phyloP scores from a whole-genome alignment of 768 basidiomycete genomes.

The Lactarius deliciosus region DNA sequence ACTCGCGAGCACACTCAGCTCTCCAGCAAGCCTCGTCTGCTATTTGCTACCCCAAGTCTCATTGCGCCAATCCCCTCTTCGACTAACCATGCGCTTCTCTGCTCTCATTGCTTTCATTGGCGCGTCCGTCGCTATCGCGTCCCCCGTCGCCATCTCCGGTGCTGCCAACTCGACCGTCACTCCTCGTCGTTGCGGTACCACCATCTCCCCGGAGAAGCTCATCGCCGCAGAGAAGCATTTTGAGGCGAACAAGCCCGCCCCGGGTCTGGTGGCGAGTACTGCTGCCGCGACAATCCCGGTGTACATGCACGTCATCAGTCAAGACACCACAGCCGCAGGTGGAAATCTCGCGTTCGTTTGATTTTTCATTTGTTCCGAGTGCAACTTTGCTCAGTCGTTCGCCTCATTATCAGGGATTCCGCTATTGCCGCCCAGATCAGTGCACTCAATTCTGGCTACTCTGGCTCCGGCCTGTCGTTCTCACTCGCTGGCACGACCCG shows the following conservation, averaged over 20 bases:
- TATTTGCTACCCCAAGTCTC: background rate
- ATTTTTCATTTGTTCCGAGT: background rate
- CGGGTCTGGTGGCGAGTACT: conserved; percentile 17
- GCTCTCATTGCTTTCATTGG: conserved; percentile 36
- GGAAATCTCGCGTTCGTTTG: conserved; percentile 45
- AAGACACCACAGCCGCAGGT: conserved; percentile 40
- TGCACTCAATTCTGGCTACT: conserved; percentile 45
- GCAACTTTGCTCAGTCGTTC: background rate
- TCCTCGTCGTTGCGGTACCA: conserved; percentile 6
- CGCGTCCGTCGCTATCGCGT: conserved; percentile 34
- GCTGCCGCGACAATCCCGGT: conserved; percentile 37
- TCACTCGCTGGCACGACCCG: conserved; percentile 44
- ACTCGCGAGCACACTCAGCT: background rate
- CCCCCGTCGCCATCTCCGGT: conserved; percentile 27
- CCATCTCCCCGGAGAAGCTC: conserved; percentile 39
- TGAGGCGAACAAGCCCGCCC: conserved; percentile 38
- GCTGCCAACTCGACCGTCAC: conserved; percentile 26
- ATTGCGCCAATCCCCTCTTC: background rate
- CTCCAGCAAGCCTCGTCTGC: conserved; percentile 6
- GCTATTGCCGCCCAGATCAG: conserved; percentile 44
- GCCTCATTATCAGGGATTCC: conserved; percentile 33
- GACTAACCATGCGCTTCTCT: conserved; percentile 21
- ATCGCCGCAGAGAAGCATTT: conserved; percentile 44
- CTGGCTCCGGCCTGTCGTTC: conserved; percentile 41
- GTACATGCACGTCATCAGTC: conserved; percentile 47